Base-by-base conservation (phyloP, 2,329 filamentous ascomycete species). In the Myotisia sp. region DNA sequence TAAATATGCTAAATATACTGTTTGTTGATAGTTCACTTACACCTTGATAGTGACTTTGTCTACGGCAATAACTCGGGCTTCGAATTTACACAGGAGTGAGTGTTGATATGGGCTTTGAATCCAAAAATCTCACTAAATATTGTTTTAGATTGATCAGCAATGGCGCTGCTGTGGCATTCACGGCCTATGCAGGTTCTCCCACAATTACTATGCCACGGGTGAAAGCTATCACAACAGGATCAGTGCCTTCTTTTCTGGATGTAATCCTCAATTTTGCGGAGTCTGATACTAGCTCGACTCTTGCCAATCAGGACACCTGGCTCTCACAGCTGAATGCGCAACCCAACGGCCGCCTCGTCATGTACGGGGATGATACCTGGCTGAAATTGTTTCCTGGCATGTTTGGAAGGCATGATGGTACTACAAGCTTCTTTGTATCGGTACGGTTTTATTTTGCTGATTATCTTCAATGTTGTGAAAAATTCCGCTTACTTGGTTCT, bases 281-380 rank as follows among this genome's bases (percentile, higher is more conserved):
- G 58, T 85, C 77, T 12, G 90, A 98, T 53, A 87, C 83, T 3
- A 79, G 80, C 9, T 93, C 90, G 1, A 87, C 80, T 3, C 70
- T 98, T 16, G 77, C 82, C 9, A 71, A 71, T 18, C 90, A 95
- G 58, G 90, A 98, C 54, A 93, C 85, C 20, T 98, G 92, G 87
- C 71, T 98, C 17, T 81, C 85, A 22, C 90, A 98, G 63, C 75
- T 98, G 60, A 87, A 78, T 54, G 74, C 76, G 22, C 79, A 74
- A 48, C 44, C 40, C 4, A 62, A 65, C 16, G 83, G 82, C 13
- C 85, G 82, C 48, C 67, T 95, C 42, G 65, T 94, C 53, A 90
- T 98, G 78, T 94, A 90, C 51, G 90, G 90, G 31, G 90, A 98
- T 51, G 90, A 98, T 55, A 98, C 90, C 13, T 98, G 90, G 92